phyloP scores from a whole-genome alignment of 768 basidiomycete genomes.

The Macrolepiota fuliginosa region DNA sequence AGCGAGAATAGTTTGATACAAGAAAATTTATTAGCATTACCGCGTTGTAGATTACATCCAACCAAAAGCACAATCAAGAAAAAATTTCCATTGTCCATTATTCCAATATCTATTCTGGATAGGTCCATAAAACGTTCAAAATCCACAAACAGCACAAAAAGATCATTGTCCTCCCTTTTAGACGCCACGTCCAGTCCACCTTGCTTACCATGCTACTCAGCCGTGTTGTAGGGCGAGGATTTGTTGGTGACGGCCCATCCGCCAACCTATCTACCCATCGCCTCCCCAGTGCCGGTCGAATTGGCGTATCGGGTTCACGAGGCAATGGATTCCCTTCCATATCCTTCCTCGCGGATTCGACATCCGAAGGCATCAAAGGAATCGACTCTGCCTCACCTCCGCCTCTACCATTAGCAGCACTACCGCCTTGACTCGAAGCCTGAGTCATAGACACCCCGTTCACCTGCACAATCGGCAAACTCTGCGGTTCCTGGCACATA shows the following conservation, averaged over 20 bases:
- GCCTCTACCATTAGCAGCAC: background rate
- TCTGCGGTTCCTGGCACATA: slow-evolving; percentile 39
- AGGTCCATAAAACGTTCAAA: slow-evolving; percentile 47
- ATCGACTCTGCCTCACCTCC: slow-evolving; percentile 5
- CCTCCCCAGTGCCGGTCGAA: slow-evolving; percentile 25
- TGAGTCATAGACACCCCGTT: slow-evolving; percentile 17
- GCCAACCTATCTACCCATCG: slow-evolving; percentile 54
- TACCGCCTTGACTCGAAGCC: background rate
- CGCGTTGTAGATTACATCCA: background rate
- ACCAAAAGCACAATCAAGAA: background rate
- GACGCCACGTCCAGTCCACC: slow-evolving; percentile 22
- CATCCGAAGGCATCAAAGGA: slow-evolving; percentile 16
- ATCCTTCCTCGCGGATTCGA: slow-evolving; percentile 21
- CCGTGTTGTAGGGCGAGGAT: slow-evolving; percentile 20
- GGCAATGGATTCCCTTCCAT: slow-evolving; percentile 21
- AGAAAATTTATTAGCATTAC: background rate
- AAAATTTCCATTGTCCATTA: background rate
- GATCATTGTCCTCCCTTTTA: slow-evolving; percentile 34
- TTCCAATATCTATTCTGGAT: slow-evolving; percentile 11
- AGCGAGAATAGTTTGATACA: background rate
- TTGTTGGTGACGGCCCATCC: slow-evolving; percentile 26
- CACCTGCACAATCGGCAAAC: slow-evolving; percentile 22
- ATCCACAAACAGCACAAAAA: slow-evolving; percentile 51
- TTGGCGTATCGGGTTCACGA: slow-evolving; percentile 37
- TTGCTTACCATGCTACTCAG: slow-evolving; percentile 29